Conservation (phyloP, 2,329 filamentous ascomycete genomes). For the Fusarium pseudoanthophilum region DNA sequence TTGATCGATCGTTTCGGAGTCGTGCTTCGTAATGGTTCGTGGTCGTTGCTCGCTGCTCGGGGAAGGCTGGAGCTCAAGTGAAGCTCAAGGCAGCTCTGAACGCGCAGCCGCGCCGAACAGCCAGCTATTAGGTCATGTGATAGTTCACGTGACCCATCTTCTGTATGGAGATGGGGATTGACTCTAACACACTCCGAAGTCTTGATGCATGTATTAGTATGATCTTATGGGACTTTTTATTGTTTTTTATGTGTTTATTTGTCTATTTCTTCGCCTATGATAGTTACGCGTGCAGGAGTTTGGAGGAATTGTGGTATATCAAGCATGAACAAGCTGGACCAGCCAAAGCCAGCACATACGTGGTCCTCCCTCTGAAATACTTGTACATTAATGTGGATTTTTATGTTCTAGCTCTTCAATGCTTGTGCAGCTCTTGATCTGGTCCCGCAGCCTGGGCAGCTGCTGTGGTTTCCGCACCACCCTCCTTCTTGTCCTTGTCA, state of each 20-base stretch:
- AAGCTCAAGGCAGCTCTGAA: conserved; percentile 61
- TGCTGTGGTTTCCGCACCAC: conserved; percentile 26
- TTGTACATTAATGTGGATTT: conserved; percentile 9
- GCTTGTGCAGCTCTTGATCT: conserved; percentile 37
- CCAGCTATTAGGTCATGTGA: conserved; percentile 28
- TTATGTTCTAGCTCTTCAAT: conserved; percentile 5
- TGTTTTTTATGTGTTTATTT: background rate
- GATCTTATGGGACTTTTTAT: background rate
- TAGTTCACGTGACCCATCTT: conserved; percentile 25
- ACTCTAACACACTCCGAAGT: background rate
- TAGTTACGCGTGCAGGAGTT: background rate
- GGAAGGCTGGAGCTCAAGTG: conserved; percentile 52
- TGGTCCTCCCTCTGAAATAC: conserved; percentile 8
- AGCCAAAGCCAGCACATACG: conserved; percentile 33
- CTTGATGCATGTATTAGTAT: background rate
- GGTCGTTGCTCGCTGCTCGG: conserved; percentile 40
- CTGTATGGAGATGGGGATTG: background rate
- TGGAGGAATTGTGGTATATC: background rate
- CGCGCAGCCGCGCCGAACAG: conserved; percentile 52
- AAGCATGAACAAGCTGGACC: conserved; percentile 33
- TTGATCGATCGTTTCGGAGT: conserved; percentile 13
- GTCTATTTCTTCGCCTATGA: background rate
- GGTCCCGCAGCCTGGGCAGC: conserved; percentile 27
- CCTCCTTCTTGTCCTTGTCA: conserved; percentile 65
- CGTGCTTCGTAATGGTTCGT: conserved; percentile 40